A percentile compares a stretch with the other conserved stretches of the same genome.
phyloP scores from a whole-genome alignment of 345 rosid genomes.

The Ricinus communis region DNA sequence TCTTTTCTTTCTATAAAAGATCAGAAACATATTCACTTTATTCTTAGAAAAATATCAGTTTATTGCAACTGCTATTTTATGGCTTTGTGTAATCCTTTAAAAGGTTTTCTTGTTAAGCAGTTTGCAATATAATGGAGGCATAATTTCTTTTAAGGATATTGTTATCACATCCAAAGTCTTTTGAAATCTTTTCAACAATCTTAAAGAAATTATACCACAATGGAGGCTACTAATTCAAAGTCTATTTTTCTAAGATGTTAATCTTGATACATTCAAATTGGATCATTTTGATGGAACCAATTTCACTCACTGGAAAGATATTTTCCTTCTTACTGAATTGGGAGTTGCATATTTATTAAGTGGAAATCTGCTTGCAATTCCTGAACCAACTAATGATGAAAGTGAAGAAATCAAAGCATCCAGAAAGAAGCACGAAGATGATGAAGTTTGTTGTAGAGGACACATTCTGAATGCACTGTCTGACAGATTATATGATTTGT shows the following conservation, averaged over 20 bases:
- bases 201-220: not conserved
- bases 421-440: not conserved
- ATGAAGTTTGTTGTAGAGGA: not conserved
- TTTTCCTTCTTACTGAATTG: not conserved
- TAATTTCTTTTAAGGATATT: no score
- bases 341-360: not conserved
- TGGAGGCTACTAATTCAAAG: not conserved
- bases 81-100: no score
- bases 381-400: not conserved
- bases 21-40: no score
- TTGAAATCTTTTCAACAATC: not conserved
- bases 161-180: no score
- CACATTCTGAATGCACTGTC: not conserved
- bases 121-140: no score
- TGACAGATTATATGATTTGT: not conserved
- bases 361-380: not conserved
- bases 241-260: not conserved
- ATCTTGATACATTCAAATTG: not conserved
- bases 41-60: no score
- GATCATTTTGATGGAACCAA: not conserved
- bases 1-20: no score
- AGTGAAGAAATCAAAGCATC: not conserved
- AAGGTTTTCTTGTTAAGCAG: no score
- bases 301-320: not conserved
- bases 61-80: no score